A percentile compares a stretch with the other conserved stretches of the same genome.
phyloP scores from a whole-genome alignment of 169 alveolate genomes.

The Babesia bovis region DNA sequence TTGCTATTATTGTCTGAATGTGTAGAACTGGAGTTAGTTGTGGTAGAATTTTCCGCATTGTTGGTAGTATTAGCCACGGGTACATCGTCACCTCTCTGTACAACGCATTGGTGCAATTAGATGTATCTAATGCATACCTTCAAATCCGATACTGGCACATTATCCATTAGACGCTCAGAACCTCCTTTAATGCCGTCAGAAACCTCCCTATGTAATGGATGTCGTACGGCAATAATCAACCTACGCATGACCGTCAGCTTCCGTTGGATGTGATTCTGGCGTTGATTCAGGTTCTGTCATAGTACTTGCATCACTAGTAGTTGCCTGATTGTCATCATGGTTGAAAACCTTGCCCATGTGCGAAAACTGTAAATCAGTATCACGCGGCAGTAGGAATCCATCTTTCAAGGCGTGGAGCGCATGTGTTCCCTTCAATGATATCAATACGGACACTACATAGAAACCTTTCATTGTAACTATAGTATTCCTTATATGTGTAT shows the following conservation, averaged over 20 bases:
- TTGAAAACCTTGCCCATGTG: slow-evolving; percentile 26
- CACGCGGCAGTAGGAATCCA: slow-evolving; percentile 1
- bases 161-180: slow-evolving; percentile 28
- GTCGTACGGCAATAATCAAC: background rate
- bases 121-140: background rate
- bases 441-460: background rate
- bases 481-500: too few relatives aligned
- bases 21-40: slow-evolving; percentile 12
- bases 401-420: slow-evolving; percentile 17
- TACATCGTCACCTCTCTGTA: slow-evolving; percentile 5
- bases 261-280: background rate
- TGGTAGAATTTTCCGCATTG: background rate
- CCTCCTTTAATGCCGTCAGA: slow-evolving; percentile 13
- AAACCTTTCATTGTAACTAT: slow-evolving; percentile 7
- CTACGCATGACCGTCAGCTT: background rate
- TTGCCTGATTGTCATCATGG: background rate
- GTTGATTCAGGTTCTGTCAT: background rate
- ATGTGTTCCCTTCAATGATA: background rate
- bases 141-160: slow-evolving; percentile 21
- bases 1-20: slow-evolving; percentile 23
- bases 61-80: background rate
- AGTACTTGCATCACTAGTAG: background rate
- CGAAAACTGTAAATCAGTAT: slow-evolving; percentile 28
- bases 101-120: too few relatives aligned
- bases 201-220: background rate